Conservation (phyloP, 2,329 filamentous ascomycete genomes). For the Ciborinia camelliae region DNA sequence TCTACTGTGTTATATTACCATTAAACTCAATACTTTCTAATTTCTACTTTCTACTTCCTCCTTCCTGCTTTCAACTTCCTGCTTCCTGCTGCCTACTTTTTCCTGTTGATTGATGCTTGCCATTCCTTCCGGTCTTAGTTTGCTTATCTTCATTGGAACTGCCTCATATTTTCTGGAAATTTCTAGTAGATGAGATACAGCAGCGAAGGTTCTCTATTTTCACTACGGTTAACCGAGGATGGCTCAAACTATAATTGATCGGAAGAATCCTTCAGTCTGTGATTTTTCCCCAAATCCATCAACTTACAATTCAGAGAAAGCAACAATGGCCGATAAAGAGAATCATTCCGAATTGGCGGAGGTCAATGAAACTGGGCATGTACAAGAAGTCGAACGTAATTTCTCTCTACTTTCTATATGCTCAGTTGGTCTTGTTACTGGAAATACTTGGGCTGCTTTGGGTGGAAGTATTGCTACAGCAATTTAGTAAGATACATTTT, state of each 20-base stretch:
- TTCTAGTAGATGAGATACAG: not conserved
- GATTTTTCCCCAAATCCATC: not conserved
- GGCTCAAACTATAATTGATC: not conserved
- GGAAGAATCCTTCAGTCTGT: not conserved
- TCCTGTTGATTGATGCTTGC: not conserved
- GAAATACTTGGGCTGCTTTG: slow-evolving; percentile 45
- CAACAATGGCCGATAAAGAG: slow-evolving; percentile 11
- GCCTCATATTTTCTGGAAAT: not conserved
- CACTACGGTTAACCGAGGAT: not conserved
- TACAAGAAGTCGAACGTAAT: slow-evolving; percentile 49
- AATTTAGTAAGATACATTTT: slow-evolving; percentile 25
- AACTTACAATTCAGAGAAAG: slow-evolving; percentile 22
- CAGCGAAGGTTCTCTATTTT: not conserved
- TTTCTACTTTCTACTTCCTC: not conserved
- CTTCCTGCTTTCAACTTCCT: not conserved
- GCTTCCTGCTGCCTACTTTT: not conserved
- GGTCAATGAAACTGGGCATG: slow-evolving; percentile 49
- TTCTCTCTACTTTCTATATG: slow-evolving; percentile 48
- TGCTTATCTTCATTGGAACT: not conserved
- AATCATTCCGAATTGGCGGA: slow-evolving; percentile 20
- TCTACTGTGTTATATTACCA: not conserved
- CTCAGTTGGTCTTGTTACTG: slow-evolving; percentile 45
- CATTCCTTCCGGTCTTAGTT: not conserved
- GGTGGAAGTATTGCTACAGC: slow-evolving; percentile 45
- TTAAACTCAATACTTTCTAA: not conserved